phyloP scores from a whole-genome alignment of 1,284 basidiomycete species.

The Pyrrhoderma noxium region DNA sequence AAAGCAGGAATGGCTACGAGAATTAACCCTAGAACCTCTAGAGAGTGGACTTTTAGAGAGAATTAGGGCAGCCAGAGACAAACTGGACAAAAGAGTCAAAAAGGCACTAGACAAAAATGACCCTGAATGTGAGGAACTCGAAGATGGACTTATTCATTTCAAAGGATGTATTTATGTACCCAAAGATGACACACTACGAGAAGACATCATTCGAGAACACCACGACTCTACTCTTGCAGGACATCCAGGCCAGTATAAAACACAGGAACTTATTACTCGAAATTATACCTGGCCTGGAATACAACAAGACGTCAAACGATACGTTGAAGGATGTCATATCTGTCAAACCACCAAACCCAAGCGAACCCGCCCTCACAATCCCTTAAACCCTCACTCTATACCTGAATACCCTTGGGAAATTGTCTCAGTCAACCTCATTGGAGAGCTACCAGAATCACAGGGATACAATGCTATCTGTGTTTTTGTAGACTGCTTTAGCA shows the following conservation, averaged over 20 bases:
- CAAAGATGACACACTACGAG: too few species aligned
- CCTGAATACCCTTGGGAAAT: neutral
- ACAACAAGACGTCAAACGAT: neutral
- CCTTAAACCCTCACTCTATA: neutral
- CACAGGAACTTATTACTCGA: neutral
- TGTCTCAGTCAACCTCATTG: slow-evolving; percentile 3
- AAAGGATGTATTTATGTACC: too few species aligned
- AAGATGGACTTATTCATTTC: too few species aligned
- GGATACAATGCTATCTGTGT: slow-evolving; percentile 33
- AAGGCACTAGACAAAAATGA: too few species aligned
- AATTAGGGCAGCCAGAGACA: too few species aligned
- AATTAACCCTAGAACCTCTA: too few species aligned
- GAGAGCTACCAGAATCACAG: slow-evolving; percentile 18
- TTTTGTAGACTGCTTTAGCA: slow-evolving; percentile 31
- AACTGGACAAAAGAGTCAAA: too few species aligned
- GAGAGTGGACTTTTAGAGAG: too few species aligned
- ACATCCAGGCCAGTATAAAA: slow-evolving; percentile 2
- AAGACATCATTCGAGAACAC: neutral
- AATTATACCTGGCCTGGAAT: slow-evolving; percentile 1
- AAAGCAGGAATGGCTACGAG: too few species aligned
- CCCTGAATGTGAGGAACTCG: too few species aligned
- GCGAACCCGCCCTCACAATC: neutral
- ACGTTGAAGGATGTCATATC: neutral
- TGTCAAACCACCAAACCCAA: neutral
- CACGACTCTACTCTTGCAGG: neutral